Conservation (phyloP, 306 rosid species). For the Spatholobus suberectus region DNA sequence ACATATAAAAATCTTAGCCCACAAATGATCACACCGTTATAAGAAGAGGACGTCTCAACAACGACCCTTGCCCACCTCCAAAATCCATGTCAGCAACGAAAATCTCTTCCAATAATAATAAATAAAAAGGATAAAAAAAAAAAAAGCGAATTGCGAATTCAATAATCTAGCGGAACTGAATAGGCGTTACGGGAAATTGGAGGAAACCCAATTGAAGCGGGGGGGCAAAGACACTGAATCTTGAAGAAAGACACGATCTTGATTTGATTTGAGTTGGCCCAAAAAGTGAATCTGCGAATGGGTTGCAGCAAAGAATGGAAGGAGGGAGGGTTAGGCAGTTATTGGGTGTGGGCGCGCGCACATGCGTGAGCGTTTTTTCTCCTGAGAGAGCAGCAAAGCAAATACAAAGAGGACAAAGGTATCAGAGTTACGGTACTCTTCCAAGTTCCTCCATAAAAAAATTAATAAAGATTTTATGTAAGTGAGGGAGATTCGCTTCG, state of each 20-base stretch:
- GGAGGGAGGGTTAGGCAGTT: constrained; percentile 45
- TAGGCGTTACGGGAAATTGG: constrained; percentile 43
- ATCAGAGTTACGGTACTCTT: constrained; percentile 34
- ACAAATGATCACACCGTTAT: constrained; percentile 32
- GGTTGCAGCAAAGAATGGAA: constrained; percentile 25
- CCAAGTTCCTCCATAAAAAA: constrained; percentile 8
- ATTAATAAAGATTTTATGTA: constrained; percentile 30
- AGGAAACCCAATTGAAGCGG: constrained; percentile 49
- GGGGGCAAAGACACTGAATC: constrained; percentile 23
- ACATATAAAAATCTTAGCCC: constrained; percentile 35
- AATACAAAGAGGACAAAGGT: constrained; percentile 35
- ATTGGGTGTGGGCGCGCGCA: constrained; percentile 8
- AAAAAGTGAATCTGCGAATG: constrained; percentile 42
- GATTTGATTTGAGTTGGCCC: constrained; percentile 26
- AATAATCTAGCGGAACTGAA: constrained; percentile 36
- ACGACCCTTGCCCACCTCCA: constrained; percentile 39
- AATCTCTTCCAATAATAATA: constrained; percentile 34
- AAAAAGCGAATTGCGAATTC: constrained; percentile 39
- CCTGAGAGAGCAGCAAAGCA: constrained; percentile 26
- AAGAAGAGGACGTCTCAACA: constrained; percentile 31
- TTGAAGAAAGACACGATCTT: constrained; percentile 35
- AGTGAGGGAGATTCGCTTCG: constrained; percentile 51
- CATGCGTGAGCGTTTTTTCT: constrained; percentile 20
- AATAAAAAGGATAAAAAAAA: background rate
- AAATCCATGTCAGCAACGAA: constrained; percentile 45